Conservation (phyloP, 352 stramenopile species). For the Peronospora farinosa region DNA sequence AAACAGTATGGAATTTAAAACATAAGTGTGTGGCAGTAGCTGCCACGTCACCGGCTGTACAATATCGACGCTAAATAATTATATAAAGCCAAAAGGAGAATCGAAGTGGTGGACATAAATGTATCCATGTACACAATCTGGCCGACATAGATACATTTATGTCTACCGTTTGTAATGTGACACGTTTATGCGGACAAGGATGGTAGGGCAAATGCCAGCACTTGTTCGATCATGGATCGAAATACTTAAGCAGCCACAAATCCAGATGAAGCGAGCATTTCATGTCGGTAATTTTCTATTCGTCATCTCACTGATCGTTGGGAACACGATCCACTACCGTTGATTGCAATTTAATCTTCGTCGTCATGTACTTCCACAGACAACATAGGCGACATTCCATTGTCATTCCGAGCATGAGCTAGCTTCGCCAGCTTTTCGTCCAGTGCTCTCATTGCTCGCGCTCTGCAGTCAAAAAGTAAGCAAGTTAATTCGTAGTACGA, state of each 20-base stretch:
- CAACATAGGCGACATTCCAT: slow-evolving; percentile 24
- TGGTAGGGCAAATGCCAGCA: too few species aligned
- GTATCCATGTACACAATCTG: too few species aligned
- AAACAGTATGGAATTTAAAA: slow-evolving; percentile 3
- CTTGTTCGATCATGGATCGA: neutral
- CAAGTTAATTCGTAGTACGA: neutral
- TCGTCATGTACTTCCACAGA: slow-evolving; percentile 31
- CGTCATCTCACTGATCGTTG: slow-evolving; percentile 7
- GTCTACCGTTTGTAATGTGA: too few species aligned
- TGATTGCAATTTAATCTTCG: slow-evolving; percentile 13
- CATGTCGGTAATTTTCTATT: slow-evolving; percentile 9
- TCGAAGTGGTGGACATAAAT: too few species aligned
- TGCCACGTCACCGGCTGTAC: too few species aligned
- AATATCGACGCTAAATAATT: too few species aligned
- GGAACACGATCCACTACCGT: neutral
- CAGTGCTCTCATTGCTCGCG: slow-evolving; percentile 81
- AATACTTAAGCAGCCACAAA: too few species aligned
- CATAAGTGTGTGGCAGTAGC: too few species aligned
- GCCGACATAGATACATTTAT: too few species aligned
- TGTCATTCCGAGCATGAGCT: slow-evolving; percentile 34
- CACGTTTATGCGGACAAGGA: too few species aligned
- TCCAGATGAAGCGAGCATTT: too few species aligned
- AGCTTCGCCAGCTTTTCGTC: slow-evolving; percentile 85
- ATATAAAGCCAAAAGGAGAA: too few species aligned
- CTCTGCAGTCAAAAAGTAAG: slow-evolving; percentile 29